Percentiles rank a stretch among this genome's conserved stretches.
Evolutionary conservation across 108 stramenopile species (phyloP).

Genomic region (Aurantiochytrium sp.): DNA sequence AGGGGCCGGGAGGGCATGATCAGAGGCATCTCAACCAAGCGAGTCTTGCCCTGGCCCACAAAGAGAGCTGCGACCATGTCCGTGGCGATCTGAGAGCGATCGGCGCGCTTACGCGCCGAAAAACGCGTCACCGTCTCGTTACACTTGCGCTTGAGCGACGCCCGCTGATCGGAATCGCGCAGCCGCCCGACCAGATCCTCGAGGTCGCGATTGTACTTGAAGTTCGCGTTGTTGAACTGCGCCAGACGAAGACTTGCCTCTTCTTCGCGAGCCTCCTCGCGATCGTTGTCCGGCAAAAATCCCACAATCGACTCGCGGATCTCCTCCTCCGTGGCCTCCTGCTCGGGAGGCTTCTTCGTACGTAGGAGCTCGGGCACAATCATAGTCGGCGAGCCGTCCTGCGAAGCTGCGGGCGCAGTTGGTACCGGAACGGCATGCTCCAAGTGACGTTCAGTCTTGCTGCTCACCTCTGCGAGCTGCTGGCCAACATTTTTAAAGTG

Average conservation of each 20-base stretch:
- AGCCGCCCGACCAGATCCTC: neutral
- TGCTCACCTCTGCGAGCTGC: neutral
- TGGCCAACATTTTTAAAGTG: neutral
- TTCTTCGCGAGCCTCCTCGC: neutral
- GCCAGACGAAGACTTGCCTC: neutral
- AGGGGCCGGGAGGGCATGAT: no score
- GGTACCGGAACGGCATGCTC: slow-evolving; percentile 12
- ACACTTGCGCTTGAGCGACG: slow-evolving; percentile 5
- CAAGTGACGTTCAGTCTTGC: neutral
- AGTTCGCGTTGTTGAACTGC: neutral
- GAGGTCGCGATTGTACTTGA: neutral
- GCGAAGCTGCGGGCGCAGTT: neutral
- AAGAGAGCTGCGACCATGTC: neutral
- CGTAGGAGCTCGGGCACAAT: neutral
- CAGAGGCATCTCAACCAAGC: neutral
- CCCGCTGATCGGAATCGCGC: neutral
- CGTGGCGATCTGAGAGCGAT: neutral
- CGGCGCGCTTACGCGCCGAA: neutral
- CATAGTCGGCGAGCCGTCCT: neutral
- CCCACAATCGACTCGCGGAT: neutral
- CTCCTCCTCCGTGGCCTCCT: neutral
- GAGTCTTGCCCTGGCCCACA: neutral
- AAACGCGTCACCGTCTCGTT: neutral
- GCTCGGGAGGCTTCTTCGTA: neutral
- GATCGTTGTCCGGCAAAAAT: slow-evolving; percentile 1